A percentile compares a stretch with the other conserved stretches of the same genome.
Evolutionary conservation across 1,284 basidiomycete species (phyloP).

Genomic region (Cryptococcus sp.): DNA sequence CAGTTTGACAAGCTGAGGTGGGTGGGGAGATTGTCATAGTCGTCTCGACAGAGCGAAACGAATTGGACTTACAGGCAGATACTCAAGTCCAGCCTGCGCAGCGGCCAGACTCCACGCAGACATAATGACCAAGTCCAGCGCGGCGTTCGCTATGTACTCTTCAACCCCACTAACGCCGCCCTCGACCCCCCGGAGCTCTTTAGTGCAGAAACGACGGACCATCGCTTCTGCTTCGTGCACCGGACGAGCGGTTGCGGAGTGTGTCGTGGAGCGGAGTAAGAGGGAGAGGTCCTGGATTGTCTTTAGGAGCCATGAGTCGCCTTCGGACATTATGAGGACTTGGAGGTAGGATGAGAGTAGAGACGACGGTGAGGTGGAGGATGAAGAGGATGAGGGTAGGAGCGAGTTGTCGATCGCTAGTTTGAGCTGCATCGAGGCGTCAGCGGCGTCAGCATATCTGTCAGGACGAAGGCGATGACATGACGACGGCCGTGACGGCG

Average conservation of each 20-base stretch:
- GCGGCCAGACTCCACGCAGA: slow-evolving; percentile 45
- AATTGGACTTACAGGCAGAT: slow-evolving; percentile 42
- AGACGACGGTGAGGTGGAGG: slow-evolving; percentile 19
- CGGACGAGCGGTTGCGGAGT: slow-evolving; percentile 25
- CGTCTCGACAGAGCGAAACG: background rate
- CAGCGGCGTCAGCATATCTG: no score
- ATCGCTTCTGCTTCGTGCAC: slow-evolving; percentile 44
- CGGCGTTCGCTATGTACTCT: slow-evolving; percentile 52
- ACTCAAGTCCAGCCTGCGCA: slow-evolving; percentile 36
- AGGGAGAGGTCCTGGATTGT: slow-evolving; percentile 47
- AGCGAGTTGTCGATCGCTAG: slow-evolving; percentile 53
- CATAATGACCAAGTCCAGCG: slow-evolving; percentile 52
- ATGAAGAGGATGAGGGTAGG: slow-evolving; percentile 33
- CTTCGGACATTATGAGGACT: slow-evolving; percentile 55
- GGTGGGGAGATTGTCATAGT: background rate
- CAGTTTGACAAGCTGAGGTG: background rate
- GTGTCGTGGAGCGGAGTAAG: slow-evolving; percentile 25
- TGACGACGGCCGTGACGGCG: background rate
- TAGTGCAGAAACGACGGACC: slow-evolving; percentile 49
- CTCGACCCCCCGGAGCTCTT: slow-evolving; percentile 46
- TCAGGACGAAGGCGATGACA: background rate
- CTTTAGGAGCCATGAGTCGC: slow-evolving; percentile 48
- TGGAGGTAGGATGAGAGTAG: slow-evolving; percentile 54
- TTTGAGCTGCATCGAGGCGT: no score
- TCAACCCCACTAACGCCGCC: slow-evolving; percentile 46